Evolutionary conservation across 345 rosid species (phyloP).

Genomic region (Alliaria petiolata): DNA sequence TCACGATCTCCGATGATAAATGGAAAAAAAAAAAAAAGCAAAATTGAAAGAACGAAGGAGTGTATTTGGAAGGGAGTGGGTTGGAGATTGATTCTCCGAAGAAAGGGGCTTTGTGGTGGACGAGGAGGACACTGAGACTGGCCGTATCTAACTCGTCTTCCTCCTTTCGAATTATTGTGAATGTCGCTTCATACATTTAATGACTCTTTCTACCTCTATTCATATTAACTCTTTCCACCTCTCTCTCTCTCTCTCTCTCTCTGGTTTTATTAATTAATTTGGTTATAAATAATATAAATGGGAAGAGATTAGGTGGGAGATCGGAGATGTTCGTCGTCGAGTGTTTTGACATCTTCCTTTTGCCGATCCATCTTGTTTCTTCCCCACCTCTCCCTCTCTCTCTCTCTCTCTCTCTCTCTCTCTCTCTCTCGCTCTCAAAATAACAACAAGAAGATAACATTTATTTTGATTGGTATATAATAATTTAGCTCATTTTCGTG

Average conservation of each 20-base stretch:
- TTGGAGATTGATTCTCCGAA: slow-evolving; percentile 18
- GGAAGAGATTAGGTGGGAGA: slow-evolving; percentile 33
- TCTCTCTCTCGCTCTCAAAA: too few species aligned
- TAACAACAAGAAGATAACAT: slow-evolving; percentile 18
- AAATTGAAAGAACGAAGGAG: background rate
- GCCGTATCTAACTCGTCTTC: slow-evolving; percentile 53
- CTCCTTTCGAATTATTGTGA: slow-evolving; percentile 34
- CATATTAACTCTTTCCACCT: slow-evolving; percentile 2
- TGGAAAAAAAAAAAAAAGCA: background rate
- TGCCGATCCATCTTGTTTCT: slow-evolving; percentile 31
- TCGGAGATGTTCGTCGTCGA: slow-evolving; percentile 57
- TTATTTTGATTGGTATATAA: slow-evolving; percentile 2
- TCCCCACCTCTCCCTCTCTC: background rate
- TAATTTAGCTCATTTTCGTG: background rate
- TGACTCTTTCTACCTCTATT: slow-evolving; percentile 16
- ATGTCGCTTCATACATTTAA: slow-evolving; percentile 35
- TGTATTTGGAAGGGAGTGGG: slow-evolving; percentile 15
- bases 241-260: background rate
- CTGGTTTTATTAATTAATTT: background rate
- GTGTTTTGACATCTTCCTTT: slow-evolving; percentile 63
- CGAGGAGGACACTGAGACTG: slow-evolving; percentile 33
- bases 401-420: too few species aligned
- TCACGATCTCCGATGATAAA: slow-evolving; percentile 43
- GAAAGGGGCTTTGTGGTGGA: slow-evolving; percentile 19
- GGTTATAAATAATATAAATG: slow-evolving; percentile 2